Base-by-base conservation (phyloP, 352 stramenopile species). In the Globisporangium acanthophoron region DNA sequence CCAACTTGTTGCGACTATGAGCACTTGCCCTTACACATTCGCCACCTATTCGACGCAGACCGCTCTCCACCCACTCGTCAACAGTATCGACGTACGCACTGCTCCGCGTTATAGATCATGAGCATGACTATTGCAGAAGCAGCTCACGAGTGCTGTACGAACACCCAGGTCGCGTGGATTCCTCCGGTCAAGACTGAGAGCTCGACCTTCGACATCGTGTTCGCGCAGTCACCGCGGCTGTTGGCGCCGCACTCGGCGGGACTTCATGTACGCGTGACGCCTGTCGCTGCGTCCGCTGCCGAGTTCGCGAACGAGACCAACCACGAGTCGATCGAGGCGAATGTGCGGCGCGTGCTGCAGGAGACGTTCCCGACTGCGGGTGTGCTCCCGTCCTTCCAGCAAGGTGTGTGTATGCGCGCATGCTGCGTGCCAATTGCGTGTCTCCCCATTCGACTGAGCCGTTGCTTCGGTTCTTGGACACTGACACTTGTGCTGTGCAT, bases 181-280 rank as follows among this genome's bases (percentile, higher is more conserved):
- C 64, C 64, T 27, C 40, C 60, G 43, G 57, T 45, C 18, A 45
- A 65, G 21, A 29, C 31, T 2, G 43, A 53, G 5, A 85, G 73
- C 47, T 70, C 69, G 18, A 74, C 71, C 6, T 83, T 81, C 45
- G 59, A 78, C 53, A 58, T 40, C 2, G 53, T 73, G 20, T 62
- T 80, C 51, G 59, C 61, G 5, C 61, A 52, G 8, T 71, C 71
- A 3, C 39, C 60, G n/a, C 58, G 41, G 8, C 60, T 83, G 18
- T 56, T 66, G 31, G 43, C 45, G 6, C 55, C 58, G 5, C 64
- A 72, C 54, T 52, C 57, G 0, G 69, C 74, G 15, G 76, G 76
- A 15, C 56, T 86, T 50, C 71, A 76, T 46, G 58, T 65, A 2
- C 66, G 67, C 18, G 31, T 80, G 11, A 45, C 20, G 27, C 21